phyloP scores from a whole-genome alignment of 495 filamentous ascomycete species.

The Polyplosphaeria fusca region DNA sequence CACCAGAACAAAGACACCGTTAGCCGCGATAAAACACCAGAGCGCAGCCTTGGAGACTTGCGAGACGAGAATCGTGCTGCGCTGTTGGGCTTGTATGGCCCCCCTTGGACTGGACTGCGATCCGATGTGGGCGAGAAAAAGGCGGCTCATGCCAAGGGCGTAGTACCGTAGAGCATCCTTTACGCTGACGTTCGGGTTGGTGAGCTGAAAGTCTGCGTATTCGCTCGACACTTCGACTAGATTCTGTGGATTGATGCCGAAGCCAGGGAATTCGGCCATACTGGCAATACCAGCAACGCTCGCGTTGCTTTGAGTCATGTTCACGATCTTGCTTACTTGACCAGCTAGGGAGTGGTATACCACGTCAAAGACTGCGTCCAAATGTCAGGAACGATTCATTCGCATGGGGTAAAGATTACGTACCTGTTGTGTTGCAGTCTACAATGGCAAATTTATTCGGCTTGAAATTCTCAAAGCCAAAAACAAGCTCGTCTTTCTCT shows the following conservation, averaged over 20 bases:
- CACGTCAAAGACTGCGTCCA: slow-evolving; percentile 6
- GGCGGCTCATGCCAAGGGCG: slow-evolving; percentile 2
- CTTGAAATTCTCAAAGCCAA: too few relatives aligned
- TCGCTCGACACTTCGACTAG: too few relatives aligned
- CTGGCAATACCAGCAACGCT: slow-evolving; percentile 12
- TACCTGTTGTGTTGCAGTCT: slow-evolving; percentile 10
- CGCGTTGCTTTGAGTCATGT: slow-evolving; percentile 10
- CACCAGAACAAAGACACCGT: slow-evolving; percentile 1
- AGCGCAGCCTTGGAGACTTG: slow-evolving; percentile 10
- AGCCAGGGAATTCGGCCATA: background rate
- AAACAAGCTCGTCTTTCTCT: too few relatives aligned
- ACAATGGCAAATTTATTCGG: too few relatives aligned
- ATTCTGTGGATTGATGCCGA: background rate
- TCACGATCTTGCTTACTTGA: background rate
- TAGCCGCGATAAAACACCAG: slow-evolving; percentile 14
- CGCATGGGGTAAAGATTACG: too few relatives aligned
- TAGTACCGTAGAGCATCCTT: too few relatives aligned
- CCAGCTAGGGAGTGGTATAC: background rate
- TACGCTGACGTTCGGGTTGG: too few relatives aligned
- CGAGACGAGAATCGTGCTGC: slow-evolving; percentile 6
- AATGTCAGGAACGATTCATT: background rate
- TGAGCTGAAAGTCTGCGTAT: slow-evolving; percentile 5
- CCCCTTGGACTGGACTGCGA: background rate
- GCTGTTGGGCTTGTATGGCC: background rate
- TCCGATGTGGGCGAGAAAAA: background rate